A percentile compares a stretch with the other conserved stretches of the same genome.
Conservation (phyloP, 164 flowering plant species). For the Cinnamomum chago region DNA sequence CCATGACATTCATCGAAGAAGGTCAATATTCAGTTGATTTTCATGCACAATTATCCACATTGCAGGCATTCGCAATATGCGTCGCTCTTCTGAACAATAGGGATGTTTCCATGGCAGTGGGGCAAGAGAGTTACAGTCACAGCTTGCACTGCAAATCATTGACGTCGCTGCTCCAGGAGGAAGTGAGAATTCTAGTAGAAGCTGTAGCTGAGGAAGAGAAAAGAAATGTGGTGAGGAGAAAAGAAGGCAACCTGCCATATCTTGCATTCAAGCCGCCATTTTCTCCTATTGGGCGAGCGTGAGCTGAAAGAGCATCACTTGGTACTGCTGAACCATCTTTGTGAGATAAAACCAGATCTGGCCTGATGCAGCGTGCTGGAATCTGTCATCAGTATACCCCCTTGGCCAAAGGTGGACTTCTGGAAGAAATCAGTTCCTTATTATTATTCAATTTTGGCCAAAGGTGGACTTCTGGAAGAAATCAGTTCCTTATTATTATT, state of each 20-base stretch:
- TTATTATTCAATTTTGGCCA: background rate
- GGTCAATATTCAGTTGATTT: slow-evolving; percentile 74
- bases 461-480: background rate
- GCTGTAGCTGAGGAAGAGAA: slow-evolving; percentile 54
- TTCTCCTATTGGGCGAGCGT: slow-evolving; percentile 73
- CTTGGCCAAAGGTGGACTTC: background rate
- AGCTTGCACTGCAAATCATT: slow-evolving; percentile 46
- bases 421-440: background rate
- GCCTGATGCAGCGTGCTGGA: background rate
- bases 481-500: too few relatives aligned
- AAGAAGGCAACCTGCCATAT: slow-evolving; percentile 37
- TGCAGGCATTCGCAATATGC: slow-evolving; percentile 87
- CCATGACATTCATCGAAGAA: slow-evolving; percentile 38
- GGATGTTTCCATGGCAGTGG: slow-evolving; percentile 36
- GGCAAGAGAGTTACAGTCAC: slow-evolving; percentile 27
- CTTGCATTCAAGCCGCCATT: slow-evolving; percentile 68
- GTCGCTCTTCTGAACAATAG: slow-evolving; percentile 67
- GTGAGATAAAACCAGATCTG: background rate
- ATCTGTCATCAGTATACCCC: background rate
- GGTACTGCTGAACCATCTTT: background rate
- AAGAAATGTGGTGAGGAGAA: slow-evolving; percentile 31
- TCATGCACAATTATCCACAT: slow-evolving; percentile 70
- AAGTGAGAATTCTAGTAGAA: slow-evolving; percentile 50
- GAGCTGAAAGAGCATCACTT: slow-evolving; percentile 9
- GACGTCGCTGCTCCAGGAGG: slow-evolving; percentile 59